Percentiles rank a stretch among this genome's conserved stretches.
Conservation (phyloP, 169 alveolate genomes). For the Theileria parva region DNA sequence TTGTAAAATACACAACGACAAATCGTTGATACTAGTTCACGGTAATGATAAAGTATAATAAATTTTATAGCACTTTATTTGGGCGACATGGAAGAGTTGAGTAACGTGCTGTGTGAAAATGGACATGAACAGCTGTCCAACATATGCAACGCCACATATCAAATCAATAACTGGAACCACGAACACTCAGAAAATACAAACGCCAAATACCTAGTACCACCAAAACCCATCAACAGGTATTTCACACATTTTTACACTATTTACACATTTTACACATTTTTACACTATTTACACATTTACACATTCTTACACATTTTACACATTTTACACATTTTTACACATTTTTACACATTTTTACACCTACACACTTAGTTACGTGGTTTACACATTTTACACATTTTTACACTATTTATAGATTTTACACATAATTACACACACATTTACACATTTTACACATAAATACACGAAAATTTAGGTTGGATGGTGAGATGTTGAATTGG, state of each 20-base stretch:
- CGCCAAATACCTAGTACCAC: constrained; percentile 54
- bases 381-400: too few relatives aligned
- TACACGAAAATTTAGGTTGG: constrained; percentile 30
- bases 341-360: too few relatives aligned
- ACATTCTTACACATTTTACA: too few relatives aligned
- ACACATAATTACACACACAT: too few relatives aligned
- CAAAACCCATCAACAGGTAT: constrained; percentile 64
- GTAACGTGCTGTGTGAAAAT: constrained; percentile 24
- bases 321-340: too few relatives aligned
- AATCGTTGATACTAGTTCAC: constrained; percentile 47
- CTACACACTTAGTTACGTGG: too few relatives aligned
- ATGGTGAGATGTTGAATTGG: constrained; percentile 47
- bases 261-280: too few relatives aligned
- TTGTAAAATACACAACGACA: constrained; percentile 66
- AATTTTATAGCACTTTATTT: constrained; percentile 16
- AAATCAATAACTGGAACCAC: not conserved
- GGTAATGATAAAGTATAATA: not conserved
- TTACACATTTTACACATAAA: too few relatives aligned
- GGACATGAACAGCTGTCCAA: constrained; percentile 47
- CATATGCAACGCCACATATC: constrained; percentile 39
- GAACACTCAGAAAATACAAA: constrained; percentile 15
- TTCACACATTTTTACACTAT: too few relatives aligned
- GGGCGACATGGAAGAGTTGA: constrained; percentile 59
- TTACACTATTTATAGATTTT: too few relatives aligned
- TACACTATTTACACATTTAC: too few relatives aligned